Percentiles rank a stretch among this genome's conserved stretches.
These are phyloP conservation scores for Exophiala alcalophila DNA, from an alignment of 2,329 filamentous ascomycete genomes.

Conservation along the genomic window DNA sequence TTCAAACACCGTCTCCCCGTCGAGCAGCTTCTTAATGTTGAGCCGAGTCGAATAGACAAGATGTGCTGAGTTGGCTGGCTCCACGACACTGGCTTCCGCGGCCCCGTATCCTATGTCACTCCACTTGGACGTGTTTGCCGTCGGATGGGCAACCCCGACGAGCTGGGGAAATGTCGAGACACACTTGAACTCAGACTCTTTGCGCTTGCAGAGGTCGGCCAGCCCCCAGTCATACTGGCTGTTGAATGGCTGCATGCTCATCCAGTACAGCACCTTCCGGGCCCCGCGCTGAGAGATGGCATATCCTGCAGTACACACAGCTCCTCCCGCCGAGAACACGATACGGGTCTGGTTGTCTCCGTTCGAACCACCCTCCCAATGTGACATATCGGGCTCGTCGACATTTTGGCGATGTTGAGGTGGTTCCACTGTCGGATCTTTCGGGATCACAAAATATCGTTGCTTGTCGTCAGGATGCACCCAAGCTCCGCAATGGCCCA, in stretches of 20 bases:
- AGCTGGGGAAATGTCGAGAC: slow-evolving; percentile 22
- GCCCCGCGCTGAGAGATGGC: slow-evolving; percentile 27
- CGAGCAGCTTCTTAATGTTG: slow-evolving; percentile 22
- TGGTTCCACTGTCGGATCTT: slow-evolving; percentile 34
- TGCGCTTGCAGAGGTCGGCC: slow-evolving; percentile 21
- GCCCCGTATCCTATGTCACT: slow-evolving; percentile 26
- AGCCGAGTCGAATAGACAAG: slow-evolving; percentile 24
- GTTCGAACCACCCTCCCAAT: slow-evolving; percentile 18
- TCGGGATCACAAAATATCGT: slow-evolving; percentile 33
- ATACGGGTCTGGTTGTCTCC: slow-evolving; percentile 21
- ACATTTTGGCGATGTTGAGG: slow-evolving; percentile 24
- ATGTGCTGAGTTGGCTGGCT: slow-evolving; percentile 17
- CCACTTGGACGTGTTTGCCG: slow-evolving; percentile 20
- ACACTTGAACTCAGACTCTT: slow-evolving; percentile 18
- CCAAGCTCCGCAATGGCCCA: slow-evolving; percentile 48
- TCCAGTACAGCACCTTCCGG: slow-evolving; percentile 24
- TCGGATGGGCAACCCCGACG: slow-evolving; percentile 22
- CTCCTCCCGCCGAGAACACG: slow-evolving; percentile 19
- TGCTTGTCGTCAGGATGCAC: slow-evolving; percentile 33
- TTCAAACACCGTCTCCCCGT: slow-evolving; percentile 19
- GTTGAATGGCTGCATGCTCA: slow-evolving; percentile 26
- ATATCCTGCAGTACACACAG: slow-evolving; percentile 26
- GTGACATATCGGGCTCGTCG: slow-evolving; percentile 19
- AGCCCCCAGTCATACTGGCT: slow-evolving; percentile 23
- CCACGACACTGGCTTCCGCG: slow-evolving; percentile 11